Percentiles rank a stretch among this genome's conserved stretches.
Conservation (phyloP, 148 eudicot genomes). For the Amaranthus cruentus region DNA sequence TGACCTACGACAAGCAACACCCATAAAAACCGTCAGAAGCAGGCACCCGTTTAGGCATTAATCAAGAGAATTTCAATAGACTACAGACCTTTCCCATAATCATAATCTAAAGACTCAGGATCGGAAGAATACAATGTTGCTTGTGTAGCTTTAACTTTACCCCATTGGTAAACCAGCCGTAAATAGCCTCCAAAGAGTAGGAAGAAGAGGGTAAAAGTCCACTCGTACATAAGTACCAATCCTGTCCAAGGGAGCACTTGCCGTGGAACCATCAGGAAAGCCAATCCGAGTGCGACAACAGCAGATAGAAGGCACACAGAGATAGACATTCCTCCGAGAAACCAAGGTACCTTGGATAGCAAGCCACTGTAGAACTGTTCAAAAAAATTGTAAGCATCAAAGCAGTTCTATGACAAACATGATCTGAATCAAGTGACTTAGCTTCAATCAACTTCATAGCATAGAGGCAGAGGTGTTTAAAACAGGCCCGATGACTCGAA, state of each 20-base stretch:
- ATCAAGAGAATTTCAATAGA: neutral
- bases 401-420: neutral
- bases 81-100: conserved; percentile 69
- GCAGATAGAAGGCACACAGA: conserved; percentile 59
- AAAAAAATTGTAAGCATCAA: conserved; percentile 9
- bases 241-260: conserved; percentile 99
- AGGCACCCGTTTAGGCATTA: neutral
- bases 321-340: conserved; percentile 70
- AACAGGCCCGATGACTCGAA: no score
- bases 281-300: conserved; percentile 54
- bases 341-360: conserved; percentile 73
- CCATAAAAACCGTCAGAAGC: conserved; percentile 15
- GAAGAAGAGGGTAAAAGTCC: conserved; percentile 80
- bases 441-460: neutral
- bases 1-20: conserved; percentile 49
- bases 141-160: conserved; percentile 52
- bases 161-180: conserved; percentile 62
- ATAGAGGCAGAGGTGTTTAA: no score
- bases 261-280: conserved; percentile 68
- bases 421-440: neutral
- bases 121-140: conserved; percentile 43
- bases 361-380: conserved; percentile 48
- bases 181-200: conserved; percentile 75
- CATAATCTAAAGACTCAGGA: conserved; percentile 53
- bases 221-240: conserved; percentile 76